phyloP scores from a whole-genome alignment of 2,329 filamentous ascomycete genomes.

The Drechslerella stenobrocha region DNA sequence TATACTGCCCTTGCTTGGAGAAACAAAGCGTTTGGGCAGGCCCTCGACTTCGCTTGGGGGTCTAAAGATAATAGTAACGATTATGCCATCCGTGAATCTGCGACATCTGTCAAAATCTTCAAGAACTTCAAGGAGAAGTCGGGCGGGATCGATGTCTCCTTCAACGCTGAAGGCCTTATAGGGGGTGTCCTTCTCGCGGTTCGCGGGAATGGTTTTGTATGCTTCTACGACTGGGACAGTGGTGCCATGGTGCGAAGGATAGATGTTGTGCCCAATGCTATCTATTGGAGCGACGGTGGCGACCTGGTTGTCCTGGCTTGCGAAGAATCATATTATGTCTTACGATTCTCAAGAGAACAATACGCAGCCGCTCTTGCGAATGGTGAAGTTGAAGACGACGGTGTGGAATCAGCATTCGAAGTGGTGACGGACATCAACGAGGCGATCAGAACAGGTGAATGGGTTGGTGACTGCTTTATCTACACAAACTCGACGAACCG shows the following conservation, averaged over 20 bases:
- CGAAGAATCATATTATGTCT: constrained; percentile 91
- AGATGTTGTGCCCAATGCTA: constrained; percentile 67
- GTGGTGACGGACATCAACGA: constrained; percentile 73
- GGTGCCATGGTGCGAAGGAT: constrained; percentile 88
- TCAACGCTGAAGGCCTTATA: constrained; percentile 87
- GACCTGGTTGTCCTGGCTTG: constrained; percentile 91
- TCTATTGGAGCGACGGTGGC: constrained; percentile 95
- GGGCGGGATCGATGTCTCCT: constrained; percentile 88
- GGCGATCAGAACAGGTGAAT: constrained; percentile 88
- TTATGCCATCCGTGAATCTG: constrained; percentile 92
- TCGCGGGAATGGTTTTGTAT: constrained; percentile 90
- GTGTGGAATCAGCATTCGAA: constrained; percentile 93
- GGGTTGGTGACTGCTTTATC: constrained; percentile 98
- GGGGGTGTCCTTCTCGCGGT: constrained; percentile 91
- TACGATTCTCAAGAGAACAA: constrained; percentile 86
- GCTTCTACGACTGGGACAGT: constrained; percentile 93
- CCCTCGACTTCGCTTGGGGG: constrained; percentile 94
- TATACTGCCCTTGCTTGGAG: constrained; percentile 95
- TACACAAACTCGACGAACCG: constrained; percentile 97
- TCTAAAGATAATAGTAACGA: constrained; percentile 98
- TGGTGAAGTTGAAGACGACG: constrained; percentile 82
- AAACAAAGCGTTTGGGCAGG: constrained; percentile 95
- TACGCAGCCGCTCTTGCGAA: constrained; percentile 81
- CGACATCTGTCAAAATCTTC: constrained; percentile 93
- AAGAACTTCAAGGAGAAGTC: constrained; percentile 95